A percentile compares a stretch with the other conserved stretches of the same genome.
These are phyloP conservation scores for Carex littledalei DNA, from an alignment of 176 grass and related monocot species.

Conservation along the genomic window DNA sequence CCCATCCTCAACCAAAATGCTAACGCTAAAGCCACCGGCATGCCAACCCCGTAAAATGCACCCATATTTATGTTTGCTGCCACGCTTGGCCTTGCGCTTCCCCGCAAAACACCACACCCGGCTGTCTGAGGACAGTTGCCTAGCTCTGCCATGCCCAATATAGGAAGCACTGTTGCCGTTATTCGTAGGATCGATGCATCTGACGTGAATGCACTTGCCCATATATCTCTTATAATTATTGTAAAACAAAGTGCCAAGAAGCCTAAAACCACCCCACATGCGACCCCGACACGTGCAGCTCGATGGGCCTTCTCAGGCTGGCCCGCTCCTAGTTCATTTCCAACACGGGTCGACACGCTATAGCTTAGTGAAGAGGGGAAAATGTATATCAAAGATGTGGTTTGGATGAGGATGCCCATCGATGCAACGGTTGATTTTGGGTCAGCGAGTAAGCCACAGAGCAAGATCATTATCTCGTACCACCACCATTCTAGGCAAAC, in stretches of 20 bases:
- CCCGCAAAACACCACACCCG: constrained; percentile 74
- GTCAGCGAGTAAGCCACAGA: constrained; percentile 68
- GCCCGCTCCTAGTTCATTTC: constrained; percentile 64
- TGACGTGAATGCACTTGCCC: constrained; percentile 59
- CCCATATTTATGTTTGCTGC: constrained; percentile 71
- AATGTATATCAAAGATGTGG: constrained; percentile 84
- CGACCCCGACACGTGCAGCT: constrained; percentile 50
- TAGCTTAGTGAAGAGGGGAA: constrained; percentile 87
- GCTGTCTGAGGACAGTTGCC: constrained; percentile 89
- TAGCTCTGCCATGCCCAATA: constrained; percentile 59
- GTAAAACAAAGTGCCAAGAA: constrained; percentile 56
- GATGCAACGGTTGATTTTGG: constrained; percentile 78
- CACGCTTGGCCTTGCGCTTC: constrained; percentile 55
- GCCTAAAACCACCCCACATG: constrained; percentile 50
- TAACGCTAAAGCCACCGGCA: constrained; percentile 60
- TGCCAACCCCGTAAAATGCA: constrained; percentile 75
- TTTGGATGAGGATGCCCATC: constrained; percentile 90
- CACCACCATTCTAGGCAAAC: constrained; percentile 96
- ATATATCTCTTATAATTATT: constrained; percentile 41
- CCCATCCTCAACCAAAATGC: constrained; percentile 52
- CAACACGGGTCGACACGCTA: constrained; percentile 75
- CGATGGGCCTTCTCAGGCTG: constrained; percentile 54
- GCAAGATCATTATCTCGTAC: constrained; percentile 94
- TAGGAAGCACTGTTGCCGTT: constrained; percentile 45
- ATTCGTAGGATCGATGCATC: constrained; percentile 48